Base-by-base conservation (phyloP, 768 basidiomycete species). In the Inosperma sp. region DNA sequence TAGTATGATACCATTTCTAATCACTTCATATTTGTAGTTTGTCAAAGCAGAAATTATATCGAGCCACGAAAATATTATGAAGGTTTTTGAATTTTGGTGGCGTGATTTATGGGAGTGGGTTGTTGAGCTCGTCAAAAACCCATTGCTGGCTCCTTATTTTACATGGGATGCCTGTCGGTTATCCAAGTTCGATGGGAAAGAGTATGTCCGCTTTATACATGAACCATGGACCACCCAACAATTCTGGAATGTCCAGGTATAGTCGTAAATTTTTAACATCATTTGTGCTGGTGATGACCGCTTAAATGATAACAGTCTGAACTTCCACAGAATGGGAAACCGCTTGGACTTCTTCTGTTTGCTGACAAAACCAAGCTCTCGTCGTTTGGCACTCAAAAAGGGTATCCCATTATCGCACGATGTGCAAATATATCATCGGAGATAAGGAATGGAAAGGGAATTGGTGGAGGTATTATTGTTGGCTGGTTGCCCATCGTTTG, bases 361-460 rank as follows among this genome's bases (percentile, higher is more conserved):
- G 66, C 72, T 5, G 70, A 75, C 51, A 70, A 75, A 53, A 63
- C 67, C 5, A 60, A 63, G 19, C 47, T 73, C 1, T 72, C 68
- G 1, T 61, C 65, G 2, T 72, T 72, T 60, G 67, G 71, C 0
- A 62, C 57, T 7, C 51, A 51, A 22, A 68, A 67, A 51, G 71
- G 64, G 0, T 69, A 74, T 50, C 73, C 68, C 0, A 61, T 72
- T n/a, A 54, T 72, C 30, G 67, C 62, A 0, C 46, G 62, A 7
- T 48, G 60, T 27, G 62, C 59, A 1, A 72, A 72, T 55, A 47
- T 75, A 10, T 62, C 67, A 0, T 47, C 50, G 1, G 47, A 66
- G 1, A 58, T 73, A 17, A 48, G 62, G 6, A 73, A 73, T 59
- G 57, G 71, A 12, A 49, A 56, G 33, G 66, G 65, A 7, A 16